These are phyloP conservation scores for Mucor saturninus DNA, from an alignment of 371 early-diverging fungal genomes.

Conservation along the genomic window DNA sequence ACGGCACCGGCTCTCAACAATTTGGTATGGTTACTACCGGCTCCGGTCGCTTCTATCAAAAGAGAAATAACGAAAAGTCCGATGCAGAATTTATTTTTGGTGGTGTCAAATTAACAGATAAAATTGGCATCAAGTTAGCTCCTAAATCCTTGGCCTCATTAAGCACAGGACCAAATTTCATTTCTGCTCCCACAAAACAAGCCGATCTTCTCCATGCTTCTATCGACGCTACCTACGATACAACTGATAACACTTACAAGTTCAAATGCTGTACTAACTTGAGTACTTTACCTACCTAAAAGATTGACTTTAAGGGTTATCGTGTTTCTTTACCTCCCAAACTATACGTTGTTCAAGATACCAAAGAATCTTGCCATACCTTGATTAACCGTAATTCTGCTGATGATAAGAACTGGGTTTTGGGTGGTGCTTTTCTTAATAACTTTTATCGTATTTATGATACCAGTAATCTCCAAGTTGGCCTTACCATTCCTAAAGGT, in stretches of 20 bases:
- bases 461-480: conserved; percentile 38
- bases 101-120: conserved; percentile 43
- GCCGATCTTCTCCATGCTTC: conserved; percentile 46
- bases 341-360: conserved; percentile 30
- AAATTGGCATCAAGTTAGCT: conserved; percentile 43
- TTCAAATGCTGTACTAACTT: conserved; percentile 35
- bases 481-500: conserved; percentile 45
- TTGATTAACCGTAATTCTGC: conserved; percentile 30
- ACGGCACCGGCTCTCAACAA: conserved; percentile 35
- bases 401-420: conserved; percentile 43
- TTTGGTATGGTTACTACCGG: conserved; percentile 36
- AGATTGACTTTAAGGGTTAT: conserved; percentile 43
- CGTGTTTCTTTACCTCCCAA: conserved; percentile 42
- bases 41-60: conserved; percentile 35
- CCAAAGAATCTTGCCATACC: conserved; percentile 32
- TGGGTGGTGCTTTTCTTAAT: conserved; percentile 51
- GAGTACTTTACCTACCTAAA: conserved; percentile 39
- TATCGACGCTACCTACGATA: conserved; percentile 41
- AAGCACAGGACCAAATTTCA: conserved; percentile 35
- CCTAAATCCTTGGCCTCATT: conserved; percentile 43
- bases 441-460: conserved; percentile 51
- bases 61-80: conserved; percentile 36
- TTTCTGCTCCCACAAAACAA: conserved; percentile 45
- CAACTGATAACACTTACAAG: conserved; percentile 25
- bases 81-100: conserved; percentile 52